Evolutionary conservation across 1,284 basidiomycete genomes (phyloP).

Genomic region (Apiotrichum laibachii): DNA sequence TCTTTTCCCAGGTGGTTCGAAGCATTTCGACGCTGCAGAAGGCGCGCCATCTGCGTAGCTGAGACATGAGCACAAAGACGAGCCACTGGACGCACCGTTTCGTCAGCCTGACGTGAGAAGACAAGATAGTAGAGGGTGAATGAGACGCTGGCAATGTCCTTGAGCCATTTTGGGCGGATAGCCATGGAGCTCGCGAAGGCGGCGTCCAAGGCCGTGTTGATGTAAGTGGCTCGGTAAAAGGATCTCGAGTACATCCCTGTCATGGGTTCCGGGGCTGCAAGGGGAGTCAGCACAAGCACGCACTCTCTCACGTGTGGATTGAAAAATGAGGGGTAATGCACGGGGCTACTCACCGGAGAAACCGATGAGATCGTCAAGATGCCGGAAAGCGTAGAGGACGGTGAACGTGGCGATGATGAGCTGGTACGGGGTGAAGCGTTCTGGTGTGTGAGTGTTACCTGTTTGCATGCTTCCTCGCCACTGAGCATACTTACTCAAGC

Average conservation of each 20-base stretch:
- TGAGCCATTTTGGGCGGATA: conserved; percentile 87
- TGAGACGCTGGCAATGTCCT: conserved; percentile 77
- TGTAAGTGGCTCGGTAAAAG: conserved; percentile 97
- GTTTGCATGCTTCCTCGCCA: background rate
- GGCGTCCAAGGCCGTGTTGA: conserved; percentile 89
- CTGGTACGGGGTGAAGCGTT: conserved; percentile 90
- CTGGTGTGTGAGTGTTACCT: conserved; percentile 51
- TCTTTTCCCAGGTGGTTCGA: conserved; percentile 93
- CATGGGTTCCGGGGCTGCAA: background rate
- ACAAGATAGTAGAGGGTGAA: conserved; percentile 92
- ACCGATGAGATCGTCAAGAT: conserved; percentile 83
- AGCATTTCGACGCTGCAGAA: conserved; percentile 95
- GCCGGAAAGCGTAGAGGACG: conserved; percentile 75
- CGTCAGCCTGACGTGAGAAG: conserved; percentile 88
- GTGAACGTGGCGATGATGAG: conserved; percentile 82
- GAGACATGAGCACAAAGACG: conserved; percentile 6
- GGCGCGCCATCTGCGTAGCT: conserved; percentile 86
- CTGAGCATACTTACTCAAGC: conserved; percentile 37
- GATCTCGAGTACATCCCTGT: conserved; percentile 75
- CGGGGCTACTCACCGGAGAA: conserved; percentile 63
- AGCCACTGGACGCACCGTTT: conserved; percentile 63
- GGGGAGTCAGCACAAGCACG: conserved; percentile 59
- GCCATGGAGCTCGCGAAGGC: conserved; percentile 94
- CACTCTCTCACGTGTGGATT: background rate
- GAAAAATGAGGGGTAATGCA: background rate